Conservation (phyloP, 2,329 filamentous ascomycete species). For the Ceratocystis ficicola region DNA sequence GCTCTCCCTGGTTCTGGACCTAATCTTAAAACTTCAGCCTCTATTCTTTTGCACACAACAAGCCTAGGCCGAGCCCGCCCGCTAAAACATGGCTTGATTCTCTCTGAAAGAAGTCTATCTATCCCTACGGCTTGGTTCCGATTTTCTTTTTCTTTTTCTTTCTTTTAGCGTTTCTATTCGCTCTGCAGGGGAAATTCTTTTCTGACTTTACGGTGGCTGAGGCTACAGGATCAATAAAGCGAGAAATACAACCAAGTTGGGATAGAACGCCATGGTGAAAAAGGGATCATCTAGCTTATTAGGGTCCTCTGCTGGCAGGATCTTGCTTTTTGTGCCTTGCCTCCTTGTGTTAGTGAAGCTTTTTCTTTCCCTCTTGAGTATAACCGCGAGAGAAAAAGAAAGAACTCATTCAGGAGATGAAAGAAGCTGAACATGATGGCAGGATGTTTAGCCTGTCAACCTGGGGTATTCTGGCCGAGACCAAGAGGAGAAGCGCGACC, state of each 20-base stretch:
- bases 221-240: background rate
- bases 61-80: background rate
- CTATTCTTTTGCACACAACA: background rate
- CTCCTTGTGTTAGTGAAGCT: background rate
- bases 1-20: background rate
- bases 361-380: background rate
- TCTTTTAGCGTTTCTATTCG: background rate
- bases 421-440: background rate
- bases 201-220: background rate
- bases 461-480: background rate
- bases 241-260: background rate
- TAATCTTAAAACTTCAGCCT: background rate
- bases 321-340: background rate
- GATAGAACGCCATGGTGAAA: background rate
- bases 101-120: background rate
- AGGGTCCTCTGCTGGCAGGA: background rate
- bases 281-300: background rate
- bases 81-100: background rate
- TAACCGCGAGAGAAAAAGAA: background rate
- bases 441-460: background rate
- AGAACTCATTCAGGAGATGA: conserved; percentile 1
- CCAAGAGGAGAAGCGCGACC: background rate
- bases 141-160: background rate
- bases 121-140: background rate
- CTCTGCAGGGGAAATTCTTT: background rate